phyloP scores from a whole-genome alignment of 176 grass and related monocot species.

The Ananas comosus region DNA sequence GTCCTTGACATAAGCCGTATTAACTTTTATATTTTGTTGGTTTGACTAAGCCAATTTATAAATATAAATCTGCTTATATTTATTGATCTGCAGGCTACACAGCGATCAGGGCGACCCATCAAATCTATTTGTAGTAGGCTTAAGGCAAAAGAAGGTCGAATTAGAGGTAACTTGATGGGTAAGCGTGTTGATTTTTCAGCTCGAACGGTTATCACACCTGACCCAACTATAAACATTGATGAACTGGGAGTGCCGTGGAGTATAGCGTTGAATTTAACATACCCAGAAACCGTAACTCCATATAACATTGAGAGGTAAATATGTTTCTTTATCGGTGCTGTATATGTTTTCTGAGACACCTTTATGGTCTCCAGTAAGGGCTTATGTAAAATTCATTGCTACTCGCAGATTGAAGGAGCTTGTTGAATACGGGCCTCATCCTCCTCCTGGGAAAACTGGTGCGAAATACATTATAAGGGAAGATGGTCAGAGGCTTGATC shows the following conservation, averaged over 20 bases:
- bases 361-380: not conserved
- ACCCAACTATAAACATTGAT: constrained; percentile 97
- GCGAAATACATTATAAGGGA: constrained; percentile 94
- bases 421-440: constrained; percentile 90
- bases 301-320: constrained; percentile 93
- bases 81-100: constrained; percentile 59
- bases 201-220: constrained; percentile 83
- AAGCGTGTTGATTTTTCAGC: constrained; percentile 99
- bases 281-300: constrained; percentile 94
- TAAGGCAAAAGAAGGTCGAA: constrained; percentile 96
- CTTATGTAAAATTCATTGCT: not conserved
- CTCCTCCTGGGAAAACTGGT: constrained; percentile 89
- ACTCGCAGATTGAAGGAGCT: constrained; percentile 66
- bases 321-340: not conserved
- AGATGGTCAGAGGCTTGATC: constrained; percentile 93
- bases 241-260: constrained; percentile 93
- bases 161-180: constrained; percentile 98
- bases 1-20: not conserved
- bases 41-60: not conserved
- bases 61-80: not conserved
- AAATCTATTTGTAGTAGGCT: constrained; percentile 97
- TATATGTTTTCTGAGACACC: not conserved
- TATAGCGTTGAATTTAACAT: constrained; percentile 93
- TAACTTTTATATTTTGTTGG: constrained; percentile 6
- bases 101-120: constrained; percentile 89